Evolutionary conservation across 1,139 yeast genomes (phyloP).

Genomic region (Candida sanyaensis): DNA sequence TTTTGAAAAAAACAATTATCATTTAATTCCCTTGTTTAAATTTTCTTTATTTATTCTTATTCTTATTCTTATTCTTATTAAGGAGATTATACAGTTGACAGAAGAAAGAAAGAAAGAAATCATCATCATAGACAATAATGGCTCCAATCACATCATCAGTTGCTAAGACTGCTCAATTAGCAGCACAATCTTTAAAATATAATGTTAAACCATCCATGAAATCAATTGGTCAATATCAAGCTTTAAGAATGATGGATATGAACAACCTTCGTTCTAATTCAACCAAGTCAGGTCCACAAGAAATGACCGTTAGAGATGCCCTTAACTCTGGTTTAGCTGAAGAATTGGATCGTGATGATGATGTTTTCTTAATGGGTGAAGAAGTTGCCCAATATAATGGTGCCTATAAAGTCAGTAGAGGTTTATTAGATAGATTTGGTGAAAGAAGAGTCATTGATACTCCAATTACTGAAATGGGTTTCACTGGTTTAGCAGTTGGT

Average conservation of each 20-base stretch:
- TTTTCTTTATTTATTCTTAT: too few species aligned
- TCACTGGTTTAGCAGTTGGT: constrained; percentile 97
- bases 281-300: constrained; percentile 53
- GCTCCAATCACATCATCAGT: constrained; percentile 25
- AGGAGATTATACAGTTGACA: too few species aligned
- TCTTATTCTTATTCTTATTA: too few species aligned
- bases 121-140: constrained; percentile 6
- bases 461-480: constrained; percentile 99
- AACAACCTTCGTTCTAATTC: constrained; percentile 42
- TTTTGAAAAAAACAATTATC: too few species aligned
- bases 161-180: constrained; percentile 51
- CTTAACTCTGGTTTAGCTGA: constrained; percentile 93
- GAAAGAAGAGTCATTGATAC: constrained; percentile 96
- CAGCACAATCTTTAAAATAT: constrained; percentile 40
- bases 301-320: constrained; percentile 96
- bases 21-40: too few species aligned
- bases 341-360: constrained; percentile 95
- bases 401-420: constrained; percentile 97
- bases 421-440: constrained; percentile 94
- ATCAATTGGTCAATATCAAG: constrained; percentile 36
- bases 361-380: constrained; percentile 95
- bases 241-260: constrained; percentile 35
- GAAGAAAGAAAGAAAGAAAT: too few species aligned
- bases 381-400: constrained; percentile 99
- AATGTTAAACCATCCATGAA: constrained; percentile 21